Evolutionary conservation across 1,284 basidiomycete genomes (phyloP), one percentile per base, ranked within the genome.

Genomic region (Wolfiporia cocos): DNA sequence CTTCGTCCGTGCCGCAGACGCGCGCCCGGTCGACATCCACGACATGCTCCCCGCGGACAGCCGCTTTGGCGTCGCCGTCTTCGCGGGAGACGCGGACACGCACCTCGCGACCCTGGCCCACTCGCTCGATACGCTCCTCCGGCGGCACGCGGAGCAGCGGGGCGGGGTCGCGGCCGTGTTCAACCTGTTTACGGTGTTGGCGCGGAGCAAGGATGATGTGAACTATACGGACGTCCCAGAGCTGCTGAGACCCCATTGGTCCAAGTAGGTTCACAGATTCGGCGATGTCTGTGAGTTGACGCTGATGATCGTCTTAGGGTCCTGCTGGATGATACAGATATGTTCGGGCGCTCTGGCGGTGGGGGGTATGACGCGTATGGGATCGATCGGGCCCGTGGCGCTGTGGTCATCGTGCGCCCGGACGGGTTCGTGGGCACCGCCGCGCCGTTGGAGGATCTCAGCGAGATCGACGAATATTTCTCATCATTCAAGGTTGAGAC

Each of bases 31-130:
- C 37, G 74, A 88, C 43, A 66, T 91, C 22, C 86, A 88, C 40
- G 80, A 86, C 50, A 57, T 84, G 32, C 63, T 86, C 32, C 78
- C 76, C 3, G 69, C 84, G 10, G 80, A 89, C 51, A 70, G 69
- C 6, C 76, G 81, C n/a, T 89, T 86, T 70, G 83, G 86, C 53
- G 42, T 89, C 23, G 63, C 89, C 35, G 64, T 87, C 11, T 88
- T 88, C 58, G 64, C 72, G 0, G 86, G 87, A 5, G 65, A 79
- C 46, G 58, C 73, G 7, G 26, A 9, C 9, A 28, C 26, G 26
- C 7, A 28, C 9, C 26, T 28, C 26, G 26, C 26, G 9, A 14
- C 26, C 7, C 9, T 9, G 9, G 7, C 14, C 9, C 9, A 28
- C 9, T 14, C 7, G 26, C 26, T 14, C 9, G n/a, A n/a, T n/a